Base-by-base conservation (phyloP, 176 grass and related monocot species). In the Musa itinerans region DNA sequence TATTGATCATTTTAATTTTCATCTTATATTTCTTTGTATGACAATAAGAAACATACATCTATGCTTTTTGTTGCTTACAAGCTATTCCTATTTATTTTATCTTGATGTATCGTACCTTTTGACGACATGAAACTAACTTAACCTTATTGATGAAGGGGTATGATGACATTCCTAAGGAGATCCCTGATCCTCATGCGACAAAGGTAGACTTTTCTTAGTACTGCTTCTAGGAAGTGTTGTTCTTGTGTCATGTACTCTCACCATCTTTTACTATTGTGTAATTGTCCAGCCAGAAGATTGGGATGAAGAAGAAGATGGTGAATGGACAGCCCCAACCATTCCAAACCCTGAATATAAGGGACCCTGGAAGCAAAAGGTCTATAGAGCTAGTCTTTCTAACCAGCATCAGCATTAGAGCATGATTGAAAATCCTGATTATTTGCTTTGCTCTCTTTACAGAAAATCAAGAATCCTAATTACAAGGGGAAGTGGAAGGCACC, bases 401-500 rank as follows among this genome's bases (percentile, higher is more conserved):
- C 0, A 79, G 51, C 27, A 53, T 27, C 20, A 58, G 20, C 29
- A 17, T 52, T 72, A 19, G 43, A 76, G 52, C 24, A 62, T 59
- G 0, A 3, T 43, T 13, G 50, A 7, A 23, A 27, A 69, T 1
- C 78, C 62, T 80, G 84, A 68, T 64, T 25, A 75, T 56, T 3
- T 68, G 9, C 65, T 43, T 54, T 55, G 54, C 76, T 50, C 25
- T 63, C 71, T 70, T 77, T 14, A 48, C 48, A 89, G 87, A 89
- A 83, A 89, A 85, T 89, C 1, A 93, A 87, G 87, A 93, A 93
- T 69, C 87, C 90, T 0, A 51, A 83, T 26, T 92, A 79, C 77
- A 79, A 89, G 79, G 90, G 87, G 2, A 92, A 89, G 64, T 89
- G 90, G 90, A 89, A 84, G 79, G 81, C 86, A 43, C 87, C 90